Evolutionary conservation across 2,329 filamentous ascomycete genomes (phyloP).

Genomic region (Talaromyces atroroseus): DNA sequence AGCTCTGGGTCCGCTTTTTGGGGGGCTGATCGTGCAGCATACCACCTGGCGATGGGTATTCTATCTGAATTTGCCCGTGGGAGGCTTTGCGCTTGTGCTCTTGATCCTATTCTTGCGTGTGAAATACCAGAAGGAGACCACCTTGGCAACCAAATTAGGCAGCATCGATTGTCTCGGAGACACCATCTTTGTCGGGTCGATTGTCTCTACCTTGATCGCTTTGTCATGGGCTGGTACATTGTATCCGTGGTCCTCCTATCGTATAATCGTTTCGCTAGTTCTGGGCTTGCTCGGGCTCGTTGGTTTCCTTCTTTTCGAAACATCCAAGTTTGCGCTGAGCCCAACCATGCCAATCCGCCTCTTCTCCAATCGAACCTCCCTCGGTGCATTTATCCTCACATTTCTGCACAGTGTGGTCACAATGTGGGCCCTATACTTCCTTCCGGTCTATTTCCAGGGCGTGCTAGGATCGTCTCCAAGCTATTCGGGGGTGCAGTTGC

Average conservation of each 20-base stretch:
- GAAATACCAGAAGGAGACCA: constrained; percentile 21
- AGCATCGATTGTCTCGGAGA: constrained; percentile 41
- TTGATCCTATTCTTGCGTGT: constrained; percentile 35
- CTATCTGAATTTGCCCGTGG: not conserved
- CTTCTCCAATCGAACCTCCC: constrained; percentile 40
- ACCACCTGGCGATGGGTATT: no score
- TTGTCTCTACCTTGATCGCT: constrained; percentile 26
- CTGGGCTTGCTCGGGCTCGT: constrained; percentile 23
- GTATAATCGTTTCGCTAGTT: constrained; percentile 41
- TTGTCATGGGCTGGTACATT: constrained; percentile 31
- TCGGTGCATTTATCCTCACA: constrained; percentile 26
- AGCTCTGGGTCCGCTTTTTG: constrained; percentile 42
- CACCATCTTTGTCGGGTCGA: constrained; percentile 26
- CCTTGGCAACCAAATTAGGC: constrained; percentile 32
- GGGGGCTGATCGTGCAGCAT: constrained; percentile 22
- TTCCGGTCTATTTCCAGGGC: constrained; percentile 44
- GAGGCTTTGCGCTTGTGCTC: constrained; percentile 13
- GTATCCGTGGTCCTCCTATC: constrained; percentile 27
- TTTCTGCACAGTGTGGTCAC: constrained; percentile 35
- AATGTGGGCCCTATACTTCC: constrained; percentile 23
- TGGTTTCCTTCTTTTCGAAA: constrained; percentile 19
- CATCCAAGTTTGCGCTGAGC: constrained; percentile 15
- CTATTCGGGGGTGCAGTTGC: constrained; percentile 25
- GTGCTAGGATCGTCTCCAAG: constrained; percentile 30
- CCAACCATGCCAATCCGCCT: constrained; percentile 40